Base-by-base conservation (phyloP, 495 filamentous ascomycete species). In the Stereocaulon alpinum region DNA sequence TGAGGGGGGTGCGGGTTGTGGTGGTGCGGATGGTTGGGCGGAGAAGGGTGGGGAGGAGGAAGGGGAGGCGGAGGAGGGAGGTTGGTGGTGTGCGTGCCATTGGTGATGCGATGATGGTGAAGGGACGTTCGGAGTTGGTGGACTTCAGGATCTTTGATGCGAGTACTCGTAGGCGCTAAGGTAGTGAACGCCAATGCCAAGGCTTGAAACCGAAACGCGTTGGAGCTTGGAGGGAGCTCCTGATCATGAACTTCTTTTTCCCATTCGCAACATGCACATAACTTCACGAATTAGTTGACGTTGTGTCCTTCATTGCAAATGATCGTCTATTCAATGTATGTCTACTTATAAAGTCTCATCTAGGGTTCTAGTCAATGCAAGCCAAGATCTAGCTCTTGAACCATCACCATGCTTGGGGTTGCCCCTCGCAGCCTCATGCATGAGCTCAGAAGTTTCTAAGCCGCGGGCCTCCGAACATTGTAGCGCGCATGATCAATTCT, bases 1-100 rank as follows among this genome's bases (percentile, higher is more conserved):
- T 71, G 68, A 79, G 77, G 62, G 71, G 65, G 41, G 74, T 71
- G 52, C 65, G 69, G 64, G 18, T 61, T 60, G 55, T 67, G 70
- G 68, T 67, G 58, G 71, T 68, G 68, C 67, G 68, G 60, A 73
- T 65, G 56, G 71, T 65, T n/a, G 72, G 61, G 17, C 72, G 70
- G 27, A 72, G 70, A 64, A 60, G 50, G 61, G 42, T 40, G 24
- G 56, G 50, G 44, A 60, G 61, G 61, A 37, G 52, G 56, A 53
- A 29, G 12, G 37, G 44, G 24, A 47, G 29, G 40, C 34, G 29
- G 11, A 49, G 24, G 15, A 55, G 2, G 27, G 57, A 11, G 24
- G 24, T 24, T 3, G 58, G 14, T 41, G 50, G 52, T n/a, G n/a
- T n/a, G n/a, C n/a, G n/a, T n/a, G n/a, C n/a, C n/a, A n/a, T n/a